Base-by-base conservation (phyloP, 768 basidiomycete genomes). In the Boletus sensibilis region DNA sequence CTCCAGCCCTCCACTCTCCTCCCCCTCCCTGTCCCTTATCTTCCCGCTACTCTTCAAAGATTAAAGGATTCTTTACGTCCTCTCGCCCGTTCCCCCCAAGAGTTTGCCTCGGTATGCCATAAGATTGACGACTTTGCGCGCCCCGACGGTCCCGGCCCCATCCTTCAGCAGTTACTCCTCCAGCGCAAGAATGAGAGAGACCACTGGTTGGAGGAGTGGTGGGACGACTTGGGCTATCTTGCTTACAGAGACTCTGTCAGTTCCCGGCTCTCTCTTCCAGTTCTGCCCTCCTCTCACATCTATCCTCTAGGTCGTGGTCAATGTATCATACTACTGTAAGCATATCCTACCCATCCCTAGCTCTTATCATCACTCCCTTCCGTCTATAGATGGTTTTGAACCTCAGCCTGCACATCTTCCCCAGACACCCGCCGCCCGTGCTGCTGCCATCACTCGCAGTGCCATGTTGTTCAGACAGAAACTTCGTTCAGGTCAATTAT, bases 161-260 rank as follows among this genome's bases (percentile, higher is more conserved):
- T 79, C 66, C 78, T 96, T 33, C 94, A 96, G 58, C 67, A 76
- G 43, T 72, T 87, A 29, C 73, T 97, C 54, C 72, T 85, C 58
- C 69, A 79, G 40, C 78, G 83, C 42, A 78, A 82, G 18, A 74
- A 74, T 25, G 78, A 81, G 57, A 81, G 75, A 43, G 76, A 79
- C 37, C 89, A 92, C 64, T 98, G 94, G 94, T 76, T 98, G 25
- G 90, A 92, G 63, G 83, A 90, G 55, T 97, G 95, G 93, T 98
- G 95, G 94, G 94, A 98, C 68, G 87, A 92, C 61, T 71, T 68
- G 16, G 91, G 77, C 1, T 98, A 97, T 66, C 78, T 94, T 64
- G 80, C 84, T 5, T 98, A 94, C 69, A 77, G 94, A 50, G 94
- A 95, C 63, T 87, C 92, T 48, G 91, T 90, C 62, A 50, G 85